phyloP scores from a whole-genome alignment of 768 basidiomycete genomes.

The Kwoniella sp. region DNA sequence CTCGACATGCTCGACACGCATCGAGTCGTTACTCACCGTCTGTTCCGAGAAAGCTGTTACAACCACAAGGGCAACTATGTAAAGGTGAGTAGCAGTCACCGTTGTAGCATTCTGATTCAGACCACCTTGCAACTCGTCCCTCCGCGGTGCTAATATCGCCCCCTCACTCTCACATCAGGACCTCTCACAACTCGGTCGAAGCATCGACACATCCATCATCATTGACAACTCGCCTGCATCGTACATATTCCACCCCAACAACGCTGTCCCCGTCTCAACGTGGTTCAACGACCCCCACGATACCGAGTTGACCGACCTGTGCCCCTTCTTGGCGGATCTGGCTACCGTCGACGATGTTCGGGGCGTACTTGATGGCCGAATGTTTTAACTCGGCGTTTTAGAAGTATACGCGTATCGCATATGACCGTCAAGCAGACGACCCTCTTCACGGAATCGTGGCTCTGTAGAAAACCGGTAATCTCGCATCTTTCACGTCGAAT shows the following conservation, averaged over 20 bases:
- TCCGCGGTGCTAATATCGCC: slow-evolving; percentile 7
- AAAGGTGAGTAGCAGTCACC: slow-evolving; percentile 67
- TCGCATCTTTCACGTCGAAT: no score
- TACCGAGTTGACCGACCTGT: slow-evolving; percentile 92
- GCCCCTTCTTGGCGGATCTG: slow-evolving; percentile 91
- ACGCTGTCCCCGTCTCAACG: slow-evolving; percentile 96
- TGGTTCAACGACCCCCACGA: slow-evolving; percentile 99
- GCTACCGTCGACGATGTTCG: slow-evolving; percentile 83
- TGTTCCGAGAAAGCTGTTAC: slow-evolving; percentile 98
- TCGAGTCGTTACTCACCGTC: slow-evolving; percentile 85
- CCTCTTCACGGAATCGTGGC: no score
- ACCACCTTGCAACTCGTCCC: background rate
- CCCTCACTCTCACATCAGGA: no score
- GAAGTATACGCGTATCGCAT: no score
- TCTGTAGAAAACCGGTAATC: no score
- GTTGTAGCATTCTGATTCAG: background rate
- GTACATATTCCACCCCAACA: slow-evolving; percentile 99
- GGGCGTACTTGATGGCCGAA: slow-evolving; percentile 73
- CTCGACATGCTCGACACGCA: slow-evolving; percentile 93
- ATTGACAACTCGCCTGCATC: slow-evolving; percentile 98
- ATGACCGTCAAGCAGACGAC: no score
- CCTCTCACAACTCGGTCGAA: slow-evolving; percentile 92
- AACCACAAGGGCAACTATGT: slow-evolving; percentile 99
- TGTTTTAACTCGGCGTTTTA: slow-evolving; percentile 52
- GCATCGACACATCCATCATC: slow-evolving; percentile 91